Base-by-base conservation (phyloP, 305 asterid species). In the Stenogyne calaminthoides region DNA sequence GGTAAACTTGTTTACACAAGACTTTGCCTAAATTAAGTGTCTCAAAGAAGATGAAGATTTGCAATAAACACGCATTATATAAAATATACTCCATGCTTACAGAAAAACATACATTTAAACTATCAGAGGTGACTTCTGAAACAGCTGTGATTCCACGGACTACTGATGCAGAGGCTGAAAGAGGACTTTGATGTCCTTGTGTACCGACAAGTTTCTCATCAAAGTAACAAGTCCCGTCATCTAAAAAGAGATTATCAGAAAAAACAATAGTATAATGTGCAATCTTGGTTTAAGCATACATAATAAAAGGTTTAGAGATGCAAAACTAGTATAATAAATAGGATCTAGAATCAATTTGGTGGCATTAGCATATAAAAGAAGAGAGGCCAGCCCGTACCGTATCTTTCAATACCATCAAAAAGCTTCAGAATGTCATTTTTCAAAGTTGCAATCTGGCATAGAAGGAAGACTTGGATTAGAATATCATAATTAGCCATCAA, bases 141-240 rank as follows among this genome's bases (percentile, higher is more conserved):
- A 92, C 86, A 73, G 96, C 89, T 69, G 93, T 78, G 77, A 90
- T 70, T 71, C 99, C 99, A 60, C 88, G 93, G 77, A 92, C 87
- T 57, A 95, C 89, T 2, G 94, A 83, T 29, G 96, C 90, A 65
- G 99, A 89, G 76, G 91, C 94, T 52, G 97, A 86, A 69, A 95
- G 82, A 72, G 98, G 94, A 77, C 95, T 91, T 71, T 85, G 88
- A 78, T 83, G 84, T 65, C 88, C 97, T 75, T 74, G 85, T 61
- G 88, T 88, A 78, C 87, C 97, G 83, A 84, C 88, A 79, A 82
- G 85, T 81, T 91, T 88, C 81, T 93, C 95, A 78, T 89, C 96
- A 73, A 95, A 92, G 89, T 86, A 92, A 86, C 80, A 90, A 67
- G 96, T 66, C 32, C 99, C 99, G 70, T 95, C 96, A 64, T 92